These are phyloP conservation scores for Stachybotrys chartarum DNA, from an alignment of 2,329 filamentous ascomycete genomes.

Conservation along the genomic window DNA sequence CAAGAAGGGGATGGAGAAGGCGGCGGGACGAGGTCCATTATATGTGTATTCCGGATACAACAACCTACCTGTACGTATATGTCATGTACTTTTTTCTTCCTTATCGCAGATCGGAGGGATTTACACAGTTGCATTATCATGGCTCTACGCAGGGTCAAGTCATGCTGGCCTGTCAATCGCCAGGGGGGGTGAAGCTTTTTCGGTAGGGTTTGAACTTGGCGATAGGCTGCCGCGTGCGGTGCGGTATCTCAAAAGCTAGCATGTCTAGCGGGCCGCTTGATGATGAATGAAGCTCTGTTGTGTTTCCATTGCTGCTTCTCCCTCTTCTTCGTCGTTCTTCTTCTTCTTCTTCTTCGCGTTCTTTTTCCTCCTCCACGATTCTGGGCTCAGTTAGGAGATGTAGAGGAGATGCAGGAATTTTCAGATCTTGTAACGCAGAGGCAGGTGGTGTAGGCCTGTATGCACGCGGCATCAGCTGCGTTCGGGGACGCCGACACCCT, in stretches of 20 bases:
- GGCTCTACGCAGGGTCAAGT: too few species aligned
- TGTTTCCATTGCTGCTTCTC: too few species aligned
- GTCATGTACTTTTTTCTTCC: neutral
- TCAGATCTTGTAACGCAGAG: too few species aligned
- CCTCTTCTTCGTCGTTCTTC: too few species aligned
- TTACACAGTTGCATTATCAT: neutral
- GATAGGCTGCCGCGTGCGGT: neutral
- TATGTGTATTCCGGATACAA: neutral
- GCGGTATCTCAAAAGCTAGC: too few species aligned
- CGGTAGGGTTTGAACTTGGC: neutral
- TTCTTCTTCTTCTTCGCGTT: too few species aligned
- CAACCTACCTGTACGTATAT: too few species aligned
- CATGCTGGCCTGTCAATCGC: neutral
- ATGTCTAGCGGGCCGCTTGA: too few species aligned
- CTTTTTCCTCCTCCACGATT: too few species aligned
- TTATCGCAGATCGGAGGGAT: neutral
- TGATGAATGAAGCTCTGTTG: too few species aligned
- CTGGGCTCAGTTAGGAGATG: too few species aligned
- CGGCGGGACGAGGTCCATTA: neutral
- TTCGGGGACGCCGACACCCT: neutral
- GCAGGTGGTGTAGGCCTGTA: neutral
- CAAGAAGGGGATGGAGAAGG: neutral
- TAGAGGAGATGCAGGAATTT: too few species aligned
- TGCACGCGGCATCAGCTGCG: neutral
- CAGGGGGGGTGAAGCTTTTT: neutral